Base-by-base conservation (phyloP, 139 green algal genomes). In the Volvox reticuliferus region DNA sequence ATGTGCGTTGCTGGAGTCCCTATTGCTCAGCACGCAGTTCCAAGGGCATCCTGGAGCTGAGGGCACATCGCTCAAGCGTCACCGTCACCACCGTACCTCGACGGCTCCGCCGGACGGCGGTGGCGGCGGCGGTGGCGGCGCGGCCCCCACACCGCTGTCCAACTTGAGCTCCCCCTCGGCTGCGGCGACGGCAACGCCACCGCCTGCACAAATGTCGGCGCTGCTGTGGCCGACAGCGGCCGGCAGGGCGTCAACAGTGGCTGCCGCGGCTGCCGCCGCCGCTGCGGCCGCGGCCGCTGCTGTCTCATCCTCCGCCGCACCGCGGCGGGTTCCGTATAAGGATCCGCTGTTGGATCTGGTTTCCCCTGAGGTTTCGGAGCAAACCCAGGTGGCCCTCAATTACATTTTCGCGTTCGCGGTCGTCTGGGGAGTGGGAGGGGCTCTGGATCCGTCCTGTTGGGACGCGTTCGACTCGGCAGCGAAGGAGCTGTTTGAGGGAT, bases 381-480 rank as follows among this genome's bases (percentile, higher is more conserved):
- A 44, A 6, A 76, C 32, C 50, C 86, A 84, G 75, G 86, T 84
- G 55, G 50, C 87, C 79, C 65, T 98, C 65, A 63, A 88, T 55
- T 94, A 96, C 79, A 81, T 96, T 28, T 98, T 97, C 92, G 89
- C 88, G 9, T 98, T 96, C 91, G 91, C 93, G 36, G 93, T 90
- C 37, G 92, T 98, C 1, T 98, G 96, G 96, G 93, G 92, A n/a
- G 35, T 97, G 32, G 96, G 96, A 12, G 97, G 96, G 68, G 94
- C 94, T 79, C 82, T 96, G 69, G 80, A 93, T 36, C 71, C 65
- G 24, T 36, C 30, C 22, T 88, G 91, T 32, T 92, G 92, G 73
- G 95, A 97, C 24, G 88, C 35, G 2, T 98, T 97, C 67, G 96
- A 98, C 89, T 77, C 87, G 14, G 95, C 95, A 44, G 93, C 93